Base-by-base conservation (phyloP, 129 eudicot genomes). In the Silybum marianum region DNA sequence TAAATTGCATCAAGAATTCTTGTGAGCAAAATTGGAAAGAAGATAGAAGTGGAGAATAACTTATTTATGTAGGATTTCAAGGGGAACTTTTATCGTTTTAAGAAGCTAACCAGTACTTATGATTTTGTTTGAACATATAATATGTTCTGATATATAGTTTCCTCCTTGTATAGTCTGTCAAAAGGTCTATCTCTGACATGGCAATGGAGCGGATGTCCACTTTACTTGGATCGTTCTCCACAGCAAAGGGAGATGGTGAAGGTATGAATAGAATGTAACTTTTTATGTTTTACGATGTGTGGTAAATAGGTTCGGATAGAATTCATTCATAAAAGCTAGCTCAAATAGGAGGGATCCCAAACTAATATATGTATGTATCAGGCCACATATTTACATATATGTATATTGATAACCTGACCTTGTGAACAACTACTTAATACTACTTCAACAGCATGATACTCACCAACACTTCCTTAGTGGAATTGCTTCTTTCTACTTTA, bases 121-220 rank as follows among this genome's bases (percentile, higher is more conserved):
- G 60, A 18, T 62, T 71, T 51, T 44, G 38, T 72, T 81, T 85
- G 46, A 42, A 66, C 58, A 42, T 28, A 58, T 6, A 46, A 28
- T 51, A 39, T 40, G 34, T 16, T 74, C 69, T 85, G 81, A 84
- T 79, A 76, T 8, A 54, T 22, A 36, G 6, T 78, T 48, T 62
- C 62, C 26, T 46, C 24, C 30, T 81, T 73, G 78, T 78, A 65
- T 74, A 91, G 98, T 65, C 85, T 80, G 73, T 85, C 75, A 76
- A 83, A 83, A 87, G 92, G 88, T 90, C 95, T 62, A 82, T 92
- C 72, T 92, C 99, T 63, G 95, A 91, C 63, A 79, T 85, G 73
- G 86, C 97, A 24, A 78, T 95, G 84, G 97, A 85, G 65, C 86
- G 86, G 44, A 76, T 95, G 87, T 90, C 97, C 76, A 90, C 90